A percentile compares a stretch with the other conserved stretches of the same genome.
These are phyloP conservation scores for Hawksworthiomyces lignivorus DNA, from an alignment of 2,329 filamentous ascomycete species.

Conservation along the genomic window DNA sequence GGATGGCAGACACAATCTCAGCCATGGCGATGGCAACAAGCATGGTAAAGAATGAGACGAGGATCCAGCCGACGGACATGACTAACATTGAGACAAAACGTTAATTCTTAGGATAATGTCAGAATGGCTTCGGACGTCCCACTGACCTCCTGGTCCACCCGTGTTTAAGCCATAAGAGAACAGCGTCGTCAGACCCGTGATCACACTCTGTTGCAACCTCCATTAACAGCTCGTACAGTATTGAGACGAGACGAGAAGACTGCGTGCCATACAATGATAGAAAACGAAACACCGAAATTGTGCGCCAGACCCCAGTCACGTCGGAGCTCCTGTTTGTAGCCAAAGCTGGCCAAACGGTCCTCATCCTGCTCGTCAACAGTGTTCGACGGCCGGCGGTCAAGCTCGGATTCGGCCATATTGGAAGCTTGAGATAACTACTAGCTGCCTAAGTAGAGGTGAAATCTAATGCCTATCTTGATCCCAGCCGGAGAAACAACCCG, in stretches of 20 bases:
- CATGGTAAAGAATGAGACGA: slow-evolving; percentile 48
- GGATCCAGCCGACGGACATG: slow-evolving; percentile 48
- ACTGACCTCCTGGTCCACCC: slow-evolving; percentile 38
- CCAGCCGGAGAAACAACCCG: no score
- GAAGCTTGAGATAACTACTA: no score
- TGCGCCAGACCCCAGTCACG: slow-evolving; percentile 51
- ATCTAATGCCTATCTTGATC: no score
- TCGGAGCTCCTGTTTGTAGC: slow-evolving; percentile 52
- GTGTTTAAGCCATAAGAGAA: slow-evolving; percentile 49
- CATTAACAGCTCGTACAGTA: neutral
- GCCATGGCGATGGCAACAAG: slow-evolving; percentile 48
- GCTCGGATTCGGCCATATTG: slow-evolving; percentile 15
- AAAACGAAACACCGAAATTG: slow-evolving; percentile 56
- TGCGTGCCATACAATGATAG: slow-evolving; percentile 43
- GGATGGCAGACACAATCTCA: slow-evolving; percentile 52
- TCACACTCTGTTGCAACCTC: slow-evolving; percentile 36
- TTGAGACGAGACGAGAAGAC: neutral
- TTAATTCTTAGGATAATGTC: no score
- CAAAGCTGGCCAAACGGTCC: slow-evolving; percentile 44
- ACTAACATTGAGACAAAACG: no score
- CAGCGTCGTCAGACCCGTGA: slow-evolving; percentile 52
- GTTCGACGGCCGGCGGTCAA: slow-evolving; percentile 20
- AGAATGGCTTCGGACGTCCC: no score
- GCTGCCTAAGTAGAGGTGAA: no score
- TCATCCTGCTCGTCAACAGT: slow-evolving; percentile 34